Percentiles rank a stretch among this genome's conserved stretches.
Conservation (phyloP, 2,329 filamentous ascomycete genomes). For the Alternaria gansuensis region DNA sequence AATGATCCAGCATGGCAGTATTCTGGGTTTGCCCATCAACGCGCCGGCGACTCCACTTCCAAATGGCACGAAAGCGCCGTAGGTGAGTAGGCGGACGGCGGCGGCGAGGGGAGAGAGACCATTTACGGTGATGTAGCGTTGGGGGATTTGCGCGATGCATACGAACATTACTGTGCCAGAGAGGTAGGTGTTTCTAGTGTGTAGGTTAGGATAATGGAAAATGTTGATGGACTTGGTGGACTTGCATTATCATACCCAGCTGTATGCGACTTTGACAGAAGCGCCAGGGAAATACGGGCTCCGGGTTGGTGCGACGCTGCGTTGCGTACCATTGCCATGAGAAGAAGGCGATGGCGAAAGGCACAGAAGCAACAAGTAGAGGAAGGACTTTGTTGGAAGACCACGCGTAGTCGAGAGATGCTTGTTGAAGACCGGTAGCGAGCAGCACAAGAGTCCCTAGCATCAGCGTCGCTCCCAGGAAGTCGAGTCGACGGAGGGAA, state of each 20-base stretch:
- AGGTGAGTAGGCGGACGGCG: slow-evolving; percentile 25
- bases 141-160: slow-evolving; percentile 28
- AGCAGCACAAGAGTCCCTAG: slow-evolving; percentile 27
- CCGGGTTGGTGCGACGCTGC: slow-evolving; percentile 7
- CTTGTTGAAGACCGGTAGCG: slow-evolving; percentile 31
- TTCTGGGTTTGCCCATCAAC: slow-evolving; percentile 13
- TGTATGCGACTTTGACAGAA: slow-evolving; percentile 17
- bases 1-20: slow-evolving; percentile 22
- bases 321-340: slow-evolving; percentile 29
- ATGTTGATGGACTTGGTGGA: neutral
- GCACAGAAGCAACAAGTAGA: slow-evolving; percentile 19
- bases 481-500: slow-evolving; percentile 17
- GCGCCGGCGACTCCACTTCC: slow-evolving; percentile 18
- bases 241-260: slow-evolving; percentile 21
- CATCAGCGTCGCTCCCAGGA: slow-evolving; percentile 26
- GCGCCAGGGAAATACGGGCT: slow-evolving; percentile 34
- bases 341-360: slow-evolving; percentile 27
- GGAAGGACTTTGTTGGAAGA: slow-evolving; percentile 21
- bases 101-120: slow-evolving; percentile 22
- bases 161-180: slow-evolving; percentile 21
- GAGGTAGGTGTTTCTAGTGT: slow-evolving; percentile 23
- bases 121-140: slow-evolving; percentile 28
- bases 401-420: slow-evolving; percentile 17
- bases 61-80: slow-evolving; percentile 20
- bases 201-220: neutral